Evolutionary conservation across 768 basidiomycete genomes (phyloP), one percentile per base, ranked within the genome.

Genomic region (Pleurotus giganteus): DNA sequence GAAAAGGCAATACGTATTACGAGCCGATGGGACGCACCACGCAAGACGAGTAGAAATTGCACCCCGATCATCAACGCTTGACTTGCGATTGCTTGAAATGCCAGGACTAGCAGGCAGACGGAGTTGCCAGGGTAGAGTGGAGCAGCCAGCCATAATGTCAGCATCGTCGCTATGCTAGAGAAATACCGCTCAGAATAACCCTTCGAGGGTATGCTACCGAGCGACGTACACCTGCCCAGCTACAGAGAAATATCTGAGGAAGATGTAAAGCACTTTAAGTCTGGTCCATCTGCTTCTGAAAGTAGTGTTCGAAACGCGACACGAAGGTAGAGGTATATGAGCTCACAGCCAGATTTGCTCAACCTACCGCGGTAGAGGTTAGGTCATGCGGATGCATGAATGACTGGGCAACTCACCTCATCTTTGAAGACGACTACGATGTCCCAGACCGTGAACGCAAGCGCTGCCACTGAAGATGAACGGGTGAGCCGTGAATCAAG

Each of bases 381-480:
- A 41, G 12, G n/a, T 15, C 31, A 6, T 32, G 31, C 13, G 31
- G 6, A 13, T 6, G 31, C 13, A 32, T 6, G 31, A 32, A 6
- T 32, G 7, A 13, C 9, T 51, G n/a, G 17, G 27, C 9, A 7
- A 55, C 44, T 8, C 31, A 62, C 64, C 60, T 65, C 64, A 15
- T 57, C 58, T 21, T 61, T 61, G 4, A 61, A 28, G 4, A 54
- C 58, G 9, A 62, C 32, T 28, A 59, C 24, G 11, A 60, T 55
- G 43, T 66, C 65, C 47, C 59, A 57, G 41, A 65, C 7, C 4
- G 64, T 62, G 41, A 65, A 66, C 7, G 62, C 54, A 13, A 66
- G 53, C 15, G 65, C 65, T 5, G 53, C 61, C 49, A 66, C 65
- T 66, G n/a, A 23, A 44, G 36, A 12, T 42, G 56, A 32, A 3